A percentile compares a stretch with the other conserved stretches of the same genome.
Evolutionary conservation across 1,284 basidiomycete species (phyloP).

Genomic region (Meripilus lineatus): DNA sequence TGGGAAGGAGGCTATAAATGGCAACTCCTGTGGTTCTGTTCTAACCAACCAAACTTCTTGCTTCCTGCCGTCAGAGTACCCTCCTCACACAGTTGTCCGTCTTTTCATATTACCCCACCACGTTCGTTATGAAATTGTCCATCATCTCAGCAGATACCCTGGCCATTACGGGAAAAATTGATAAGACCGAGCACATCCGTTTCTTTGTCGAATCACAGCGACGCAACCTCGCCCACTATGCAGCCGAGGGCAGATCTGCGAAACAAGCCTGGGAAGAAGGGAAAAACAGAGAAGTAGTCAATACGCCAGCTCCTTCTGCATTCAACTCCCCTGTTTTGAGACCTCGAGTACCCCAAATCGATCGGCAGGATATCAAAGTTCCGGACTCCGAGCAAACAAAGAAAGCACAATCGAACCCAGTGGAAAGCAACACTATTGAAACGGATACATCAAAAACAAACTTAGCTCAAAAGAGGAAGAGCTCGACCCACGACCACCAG

Average conservation of each 20-base stretch:
- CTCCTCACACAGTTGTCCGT: too few relatives aligned
- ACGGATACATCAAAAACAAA: neutral
- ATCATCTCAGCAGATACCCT: too few relatives aligned
- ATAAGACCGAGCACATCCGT: conserved; percentile 38
- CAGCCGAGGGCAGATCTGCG: conserved; percentile 34
- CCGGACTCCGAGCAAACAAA: neutral
- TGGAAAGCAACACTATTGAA: neutral
- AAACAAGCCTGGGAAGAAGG: conserved; percentile 25
- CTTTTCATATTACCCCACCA: too few relatives aligned
- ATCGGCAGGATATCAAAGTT: neutral
- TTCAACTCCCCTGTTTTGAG: neutral
- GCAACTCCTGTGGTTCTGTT: too few relatives aligned
- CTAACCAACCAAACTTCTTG: too few relatives aligned
- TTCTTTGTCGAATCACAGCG: conserved; percentile 47
- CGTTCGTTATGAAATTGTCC: too few relatives aligned
- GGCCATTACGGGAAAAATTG: conserved; percentile 31
- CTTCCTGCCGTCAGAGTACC: too few relatives aligned
- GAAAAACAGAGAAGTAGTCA: neutral
- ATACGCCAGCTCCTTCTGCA: neutral
- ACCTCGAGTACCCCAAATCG: neutral
- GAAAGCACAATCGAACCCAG: neutral
- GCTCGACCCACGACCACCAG: neutral
- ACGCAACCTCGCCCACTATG: conserved; percentile 40
- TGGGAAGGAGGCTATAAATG: too few relatives aligned
- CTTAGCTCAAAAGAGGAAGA: neutral